Percentiles rank a stretch among this genome's conserved stretches.
These are phyloP conservation scores for Fusarium sterilihyphosum DNA, from an alignment of 2,329 filamentous ascomycete species.

Conservation along the genomic window DNA sequence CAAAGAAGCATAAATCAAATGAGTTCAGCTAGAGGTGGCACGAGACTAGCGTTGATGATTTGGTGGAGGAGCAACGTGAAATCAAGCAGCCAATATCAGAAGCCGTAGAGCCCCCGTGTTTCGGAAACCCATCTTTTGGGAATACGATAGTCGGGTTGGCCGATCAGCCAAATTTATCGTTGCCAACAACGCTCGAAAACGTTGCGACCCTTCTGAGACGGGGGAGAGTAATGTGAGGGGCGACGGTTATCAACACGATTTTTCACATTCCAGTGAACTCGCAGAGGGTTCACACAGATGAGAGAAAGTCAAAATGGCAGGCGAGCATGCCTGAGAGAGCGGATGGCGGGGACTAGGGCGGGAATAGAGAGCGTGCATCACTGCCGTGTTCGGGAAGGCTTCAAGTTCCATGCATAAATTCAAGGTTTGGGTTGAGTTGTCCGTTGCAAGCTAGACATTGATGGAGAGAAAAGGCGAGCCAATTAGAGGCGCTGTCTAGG, in stretches of 20 bases:
- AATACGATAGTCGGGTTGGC: not conserved
- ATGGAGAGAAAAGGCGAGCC: not conserved
- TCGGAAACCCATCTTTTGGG: not conserved
- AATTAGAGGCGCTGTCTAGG: rapidly evolving
- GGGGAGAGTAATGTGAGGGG: rapidly evolving
- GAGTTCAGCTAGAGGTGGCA: not conserved
- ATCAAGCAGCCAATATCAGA: not conserved
- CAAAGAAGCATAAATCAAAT: not conserved
- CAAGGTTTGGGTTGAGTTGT: not conserved
- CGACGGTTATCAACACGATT: rapidly evolving
- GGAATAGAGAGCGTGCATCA: not conserved
- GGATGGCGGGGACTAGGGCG: not conserved
- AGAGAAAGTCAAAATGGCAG: not conserved
- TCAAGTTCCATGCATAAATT: not conserved
- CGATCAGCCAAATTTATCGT: not conserved
- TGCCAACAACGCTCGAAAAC: not conserved
- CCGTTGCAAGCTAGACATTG: not conserved
- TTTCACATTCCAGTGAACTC: not conserved
- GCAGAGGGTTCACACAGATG: not conserved
- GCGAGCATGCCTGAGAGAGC: not conserved
- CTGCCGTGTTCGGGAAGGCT: not conserved
- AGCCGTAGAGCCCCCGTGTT: not conserved
- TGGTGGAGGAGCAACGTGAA: not conserved
- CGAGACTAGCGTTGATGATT: not conserved
- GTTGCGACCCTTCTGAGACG: rapidly evolving